A percentile compares a stretch with the other conserved stretches of the same genome.
Evolutionary conservation across 2,329 filamentous ascomycete species (phyloP).

Genomic region (Fusarium sp.): DNA sequence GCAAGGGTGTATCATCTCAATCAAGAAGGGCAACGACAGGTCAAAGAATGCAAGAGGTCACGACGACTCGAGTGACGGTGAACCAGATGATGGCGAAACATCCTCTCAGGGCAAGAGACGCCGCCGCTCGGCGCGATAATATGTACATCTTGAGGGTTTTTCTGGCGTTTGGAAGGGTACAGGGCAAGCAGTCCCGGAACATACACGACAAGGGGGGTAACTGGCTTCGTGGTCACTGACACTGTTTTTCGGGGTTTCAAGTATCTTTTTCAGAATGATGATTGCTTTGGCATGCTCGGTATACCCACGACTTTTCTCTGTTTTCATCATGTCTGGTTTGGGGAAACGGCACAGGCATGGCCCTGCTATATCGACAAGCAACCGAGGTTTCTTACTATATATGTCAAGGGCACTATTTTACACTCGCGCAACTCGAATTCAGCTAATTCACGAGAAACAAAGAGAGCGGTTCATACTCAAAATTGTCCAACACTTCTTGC

Average conservation of each 20-base stretch:
- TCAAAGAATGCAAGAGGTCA: conserved; percentile 51
- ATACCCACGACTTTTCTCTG: conserved; percentile 34
- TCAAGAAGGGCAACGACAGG: conserved; percentile 87
- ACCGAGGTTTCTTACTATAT: conserved; percentile 4
- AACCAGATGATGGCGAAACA: conserved; percentile 50
- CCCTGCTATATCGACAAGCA: background rate
- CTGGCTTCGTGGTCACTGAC: conserved; percentile 13
- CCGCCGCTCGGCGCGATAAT: conserved; percentile 36
- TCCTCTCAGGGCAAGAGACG: conserved; percentile 40
- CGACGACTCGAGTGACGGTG: conserved; percentile 61
- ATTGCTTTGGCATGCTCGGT: conserved; percentile 8
- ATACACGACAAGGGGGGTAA: conserved; percentile 28
- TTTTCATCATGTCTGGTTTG: conserved; percentile 13
- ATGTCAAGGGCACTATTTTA: background rate
- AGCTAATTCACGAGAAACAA: background rate
- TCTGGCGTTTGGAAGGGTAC: conserved; percentile 33
- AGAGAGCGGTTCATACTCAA: background rate
- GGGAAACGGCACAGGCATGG: background rate
- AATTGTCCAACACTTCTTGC: background rate
- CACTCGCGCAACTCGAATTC: background rate
- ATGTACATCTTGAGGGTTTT: conserved; percentile 6
- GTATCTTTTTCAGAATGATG: background rate
- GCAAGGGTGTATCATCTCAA: conserved; percentile 85
- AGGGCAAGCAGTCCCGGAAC: conserved; percentile 7
- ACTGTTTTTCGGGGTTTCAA: conserved; percentile 4